phyloP scores from a whole-genome alignment of 2,329 filamentous ascomycete genomes.

The Colletotrichum spinosum region DNA sequence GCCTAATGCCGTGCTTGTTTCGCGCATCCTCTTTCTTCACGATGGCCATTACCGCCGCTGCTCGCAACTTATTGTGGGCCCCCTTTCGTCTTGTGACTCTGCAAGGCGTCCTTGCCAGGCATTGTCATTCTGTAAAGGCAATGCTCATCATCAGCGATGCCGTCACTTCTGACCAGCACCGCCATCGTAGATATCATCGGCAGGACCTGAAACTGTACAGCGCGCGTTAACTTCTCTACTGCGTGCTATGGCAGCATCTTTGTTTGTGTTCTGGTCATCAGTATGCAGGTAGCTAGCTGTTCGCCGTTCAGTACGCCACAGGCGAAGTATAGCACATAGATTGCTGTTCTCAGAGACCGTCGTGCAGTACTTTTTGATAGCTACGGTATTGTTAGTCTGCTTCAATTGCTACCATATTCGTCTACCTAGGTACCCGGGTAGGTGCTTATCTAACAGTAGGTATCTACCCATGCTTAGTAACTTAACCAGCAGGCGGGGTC shows the following conservation, averaged over 20 bases:
- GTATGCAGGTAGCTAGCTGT: too few relatives aligned
- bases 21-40: slow-evolving; percentile 6
- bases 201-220: too few relatives aligned
- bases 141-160: slow-evolving; percentile 26
- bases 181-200: neutral
- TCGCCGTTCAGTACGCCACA: too few relatives aligned
- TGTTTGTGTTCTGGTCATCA: too few relatives aligned
- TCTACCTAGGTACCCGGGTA: neutral
- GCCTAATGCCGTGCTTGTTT: neutral
- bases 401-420: neutral
- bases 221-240: too few relatives aligned
- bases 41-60: neutral
- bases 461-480: neutral
- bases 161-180: slow-evolving; percentile 20
- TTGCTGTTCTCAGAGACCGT: too few relatives aligned
- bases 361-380: too few relatives aligned
- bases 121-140: slow-evolving; percentile 5
- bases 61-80: slow-evolving; percentile 25
- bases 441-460: neutral
- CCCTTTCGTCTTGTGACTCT: slow-evolving; percentile 29
- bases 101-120: neutral
- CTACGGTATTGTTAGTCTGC: too few relatives aligned
- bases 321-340: too few relatives aligned
- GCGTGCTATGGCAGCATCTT: too few relatives aligned
- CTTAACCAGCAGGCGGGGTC: too few relatives aligned